Percentiles rank a stretch among this genome's conserved stretches.
Evolutionary conservation across 2,329 filamentous ascomycete species (phyloP).

Genomic region (Colletotrichum eremochloae): DNA sequence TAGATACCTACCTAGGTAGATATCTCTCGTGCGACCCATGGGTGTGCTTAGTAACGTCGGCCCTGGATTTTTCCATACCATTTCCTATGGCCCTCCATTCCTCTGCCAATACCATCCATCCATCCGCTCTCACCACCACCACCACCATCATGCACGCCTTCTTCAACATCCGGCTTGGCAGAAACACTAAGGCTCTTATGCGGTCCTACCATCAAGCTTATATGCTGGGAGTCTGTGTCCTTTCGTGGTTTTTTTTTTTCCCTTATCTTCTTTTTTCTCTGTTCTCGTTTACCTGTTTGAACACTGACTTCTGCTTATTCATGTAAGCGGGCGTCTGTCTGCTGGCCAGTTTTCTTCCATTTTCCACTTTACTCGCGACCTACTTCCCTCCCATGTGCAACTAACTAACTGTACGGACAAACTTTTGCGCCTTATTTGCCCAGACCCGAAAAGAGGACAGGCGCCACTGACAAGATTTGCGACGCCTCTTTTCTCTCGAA

Average conservation of each 20-base stretch:
- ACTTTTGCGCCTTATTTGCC: slow-evolving; percentile 17
- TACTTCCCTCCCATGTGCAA: not conserved
- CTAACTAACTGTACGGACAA: not conserved
- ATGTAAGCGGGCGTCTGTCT: slow-evolving; percentile 7
- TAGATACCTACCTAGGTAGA: too few relatives aligned
- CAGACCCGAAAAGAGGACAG: not conserved
- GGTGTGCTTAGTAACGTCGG: not conserved
- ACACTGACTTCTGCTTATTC: not conserved
- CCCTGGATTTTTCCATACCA: not conserved
- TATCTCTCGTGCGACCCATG: not conserved
- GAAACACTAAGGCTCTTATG: slow-evolving; percentile 24
- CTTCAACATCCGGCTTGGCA: slow-evolving; percentile 30
- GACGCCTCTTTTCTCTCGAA: not conserved
- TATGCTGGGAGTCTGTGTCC: not conserved
- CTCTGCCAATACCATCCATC: not conserved
- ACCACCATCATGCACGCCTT: slow-evolving; percentile 6
- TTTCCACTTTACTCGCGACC: slow-evolving; percentile 9
- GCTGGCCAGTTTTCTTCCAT: not conserved
- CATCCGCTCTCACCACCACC: not conserved
- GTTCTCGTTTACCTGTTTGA: not conserved
- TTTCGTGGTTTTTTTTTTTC: not conserved
- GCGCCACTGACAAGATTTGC: not conserved
- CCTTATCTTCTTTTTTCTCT: not conserved
- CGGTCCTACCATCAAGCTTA: slow-evolving; percentile 7
- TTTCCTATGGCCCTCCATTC: not conserved